Evolutionary conservation across 495 filamentous ascomycete genomes (phyloP), one percentile per base, ranked within the genome.

Genomic region (Daldinia caldariorum): DNA sequence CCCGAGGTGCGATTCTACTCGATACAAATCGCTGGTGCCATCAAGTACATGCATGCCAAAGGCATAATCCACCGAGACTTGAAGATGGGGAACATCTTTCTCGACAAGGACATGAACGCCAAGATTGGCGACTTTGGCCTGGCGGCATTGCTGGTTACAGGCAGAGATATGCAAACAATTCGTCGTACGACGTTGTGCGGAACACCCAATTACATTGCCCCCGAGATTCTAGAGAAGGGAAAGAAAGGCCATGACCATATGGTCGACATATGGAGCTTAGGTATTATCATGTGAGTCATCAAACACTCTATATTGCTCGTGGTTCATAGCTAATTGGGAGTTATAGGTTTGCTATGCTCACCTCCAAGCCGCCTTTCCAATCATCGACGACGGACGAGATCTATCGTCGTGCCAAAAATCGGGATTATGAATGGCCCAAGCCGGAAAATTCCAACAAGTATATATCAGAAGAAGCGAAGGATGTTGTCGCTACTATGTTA

Each of bases 51-150:
- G 78, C 96, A 99, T 79, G 88, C 90, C 66, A 89, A 94, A 73
- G 93, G 93, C 53, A 94, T 99, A 35, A 97, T 97, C 37, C 96
- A 99, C 79, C 89, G 96, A 41, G 96, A 99, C 79, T 79, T 99
- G 56, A 99, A 99, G 78, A 97, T 97, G 84, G 96, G 95, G 12
- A 98, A 99, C 73, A 88, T 99, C 69, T 99, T 99, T 70, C 85
- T 99, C 53, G 96, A 99, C 78, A 88, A 88, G 39, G 85, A 97
- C 71, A 97, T 99, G 96, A 97, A 98, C 73, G 87, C 97, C 62
- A 98, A 99, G 78, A 90, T 98, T 67, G 96, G 96, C 3, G 96
- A 99, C 76, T 99, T 98, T 80, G 96, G 96, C 4, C 83, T 99
- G 47, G 96, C 96, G n/a, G 96, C 96, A 2, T 83, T 98, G 72